Conservation (phyloP, 1,284 basidiomycete species). For the Fomitiporia mediterranea region DNA sequence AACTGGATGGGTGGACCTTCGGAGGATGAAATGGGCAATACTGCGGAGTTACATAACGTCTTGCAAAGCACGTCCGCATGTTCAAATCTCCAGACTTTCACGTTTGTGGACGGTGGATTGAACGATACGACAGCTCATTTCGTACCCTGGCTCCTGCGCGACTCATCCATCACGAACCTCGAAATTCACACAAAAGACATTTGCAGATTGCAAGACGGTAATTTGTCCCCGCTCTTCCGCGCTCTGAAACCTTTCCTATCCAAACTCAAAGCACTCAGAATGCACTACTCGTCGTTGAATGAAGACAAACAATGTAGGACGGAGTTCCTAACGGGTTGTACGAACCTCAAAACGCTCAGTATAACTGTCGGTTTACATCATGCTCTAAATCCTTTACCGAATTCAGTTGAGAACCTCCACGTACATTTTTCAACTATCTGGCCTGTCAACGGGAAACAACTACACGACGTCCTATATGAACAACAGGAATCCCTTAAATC, state of each 20-base stretch:
- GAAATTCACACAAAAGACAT: constrained; percentile 3
- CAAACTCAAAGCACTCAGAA: background rate
- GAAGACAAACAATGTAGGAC: background rate
- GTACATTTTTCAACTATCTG: constrained; percentile 8
- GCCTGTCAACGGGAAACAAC: background rate
- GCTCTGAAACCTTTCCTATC: background rate
- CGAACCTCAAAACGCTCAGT: background rate
- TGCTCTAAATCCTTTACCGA: background rate
- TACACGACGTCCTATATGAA: background rate
- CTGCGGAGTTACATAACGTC: background rate
- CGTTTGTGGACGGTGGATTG: background rate
- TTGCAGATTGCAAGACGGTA: background rate
- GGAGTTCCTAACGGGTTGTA: background rate
- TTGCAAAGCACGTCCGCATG: background rate
- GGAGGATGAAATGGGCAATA: background rate
- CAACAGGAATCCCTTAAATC: background rate
- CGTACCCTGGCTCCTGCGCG: background rate
- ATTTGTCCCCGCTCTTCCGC: background rate
- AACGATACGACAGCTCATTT: background rate
- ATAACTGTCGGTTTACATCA: background rate
- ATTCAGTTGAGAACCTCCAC: background rate
- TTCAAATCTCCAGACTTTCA: background rate
- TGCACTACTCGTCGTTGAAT: constrained; percentile 1
- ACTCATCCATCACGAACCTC: background rate
- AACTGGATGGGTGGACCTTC: background rate